These are phyloP conservation scores for Urochloa ruziziensis DNA, from an alignment of 176 grass and related monocot genomes.

Conservation along the genomic window DNA sequence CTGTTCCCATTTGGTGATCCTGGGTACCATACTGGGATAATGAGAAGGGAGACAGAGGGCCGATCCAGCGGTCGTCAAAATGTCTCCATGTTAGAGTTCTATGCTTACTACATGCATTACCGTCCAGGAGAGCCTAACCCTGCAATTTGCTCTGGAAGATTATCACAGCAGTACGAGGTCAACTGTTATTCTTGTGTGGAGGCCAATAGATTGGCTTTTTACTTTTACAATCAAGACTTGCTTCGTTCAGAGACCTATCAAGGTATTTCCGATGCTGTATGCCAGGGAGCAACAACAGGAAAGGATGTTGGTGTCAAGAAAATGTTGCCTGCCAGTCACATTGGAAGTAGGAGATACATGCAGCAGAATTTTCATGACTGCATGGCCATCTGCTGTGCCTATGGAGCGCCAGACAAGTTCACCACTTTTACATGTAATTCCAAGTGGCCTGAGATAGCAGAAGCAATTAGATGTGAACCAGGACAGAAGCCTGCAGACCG, in stretches of 20 bases:
- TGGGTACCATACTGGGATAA: neutral
- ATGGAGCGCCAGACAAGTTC: neutral
- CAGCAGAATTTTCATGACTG: neutral
- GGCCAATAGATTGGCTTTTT: neutral
- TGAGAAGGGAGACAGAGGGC: accelerated
- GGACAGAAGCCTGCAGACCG: neutral
- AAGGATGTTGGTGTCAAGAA: neutral
- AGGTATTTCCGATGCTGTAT: neutral
- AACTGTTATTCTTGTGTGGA: neutral
- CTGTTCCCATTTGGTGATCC: neutral
- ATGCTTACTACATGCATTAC: neutral
- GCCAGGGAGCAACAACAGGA: no score
- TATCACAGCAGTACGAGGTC: neutral
- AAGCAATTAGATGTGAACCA: neutral
- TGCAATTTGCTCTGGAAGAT: neutral
- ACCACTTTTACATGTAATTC: neutral
- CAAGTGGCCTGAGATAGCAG: neutral
- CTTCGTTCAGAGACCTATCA: neutral
- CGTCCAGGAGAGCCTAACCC: neutral
- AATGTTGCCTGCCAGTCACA: neutral
- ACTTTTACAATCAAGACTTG: neutral
- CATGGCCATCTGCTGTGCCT: neutral
- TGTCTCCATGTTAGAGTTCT: neutral
- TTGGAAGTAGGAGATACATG: neutral
- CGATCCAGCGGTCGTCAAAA: accelerated